Base-by-base conservation (phyloP, 2,329 filamentous ascomycete genomes). In the Calcarisporium arbuscula region DNA sequence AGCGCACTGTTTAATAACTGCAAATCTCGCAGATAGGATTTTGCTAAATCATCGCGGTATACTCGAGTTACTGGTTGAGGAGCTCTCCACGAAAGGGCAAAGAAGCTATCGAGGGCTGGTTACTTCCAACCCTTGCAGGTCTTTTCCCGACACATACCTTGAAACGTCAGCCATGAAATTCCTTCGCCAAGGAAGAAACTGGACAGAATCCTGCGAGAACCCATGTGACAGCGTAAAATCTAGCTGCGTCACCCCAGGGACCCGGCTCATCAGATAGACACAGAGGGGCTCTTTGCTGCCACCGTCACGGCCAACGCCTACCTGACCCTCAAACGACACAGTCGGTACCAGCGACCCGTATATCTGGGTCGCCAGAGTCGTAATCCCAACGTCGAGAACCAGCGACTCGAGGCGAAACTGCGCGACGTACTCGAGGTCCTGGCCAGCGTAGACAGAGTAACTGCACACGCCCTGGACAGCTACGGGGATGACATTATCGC, bases 381-480 rank as follows among this genome's bases (percentile, higher is more conserved):
- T 52, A 22, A 49, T 47, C 15, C 49, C 51, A n/a, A 64, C 46
- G 20, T 47, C 38, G 4, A 59, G 45, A 4, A n/a, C n/a, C n/a
- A n/a, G n/a, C n/a, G 54, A 59, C 42, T 49, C 48, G 9, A 64
- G 53, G 30, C 57, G 58, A 43, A 60, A 64, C 44, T 65, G 58
- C 23, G 53, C 53, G 21, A 63, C 54, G 29, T 46, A 54, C 45
- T 60, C 54, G 15, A 40, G 42, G 21, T 51, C 41, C 8, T 36
- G 40, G 5, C 61, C 55, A n/a, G 56, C 55, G 36, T 61, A 65
- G 29, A 63, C 52, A 2, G 54, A 56, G 46, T 64, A 64, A 48
- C 57, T 62, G 43, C 55, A 64, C 19, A 46, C 47, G 15, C 60
- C 58, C 46, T 63, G 54, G 11, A 62, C 46, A 12, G 41, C 31